Conservation (phyloP, 306 rosid genomes). For the Quercus robur region DNA sequence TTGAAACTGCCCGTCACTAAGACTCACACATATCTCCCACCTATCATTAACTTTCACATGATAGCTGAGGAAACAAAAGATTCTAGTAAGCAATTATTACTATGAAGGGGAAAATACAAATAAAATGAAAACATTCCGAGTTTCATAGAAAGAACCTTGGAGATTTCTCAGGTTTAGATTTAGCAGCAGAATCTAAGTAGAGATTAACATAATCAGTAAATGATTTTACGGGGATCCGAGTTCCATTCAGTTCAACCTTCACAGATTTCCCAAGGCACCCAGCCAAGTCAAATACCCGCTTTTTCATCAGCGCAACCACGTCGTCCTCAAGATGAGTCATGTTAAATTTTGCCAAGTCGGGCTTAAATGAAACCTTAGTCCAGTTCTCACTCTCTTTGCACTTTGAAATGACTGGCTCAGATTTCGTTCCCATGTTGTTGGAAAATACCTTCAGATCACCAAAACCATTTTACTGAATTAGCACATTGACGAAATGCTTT, state of each 20-base stretch:
- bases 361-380: constrained; percentile 92
- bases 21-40: constrained; percentile 87
- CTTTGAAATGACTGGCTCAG: constrained; percentile 68
- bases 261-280: constrained; percentile 92
- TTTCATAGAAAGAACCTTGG: constrained; percentile 50
- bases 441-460: constrained; percentile 52
- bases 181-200: constrained; percentile 60
- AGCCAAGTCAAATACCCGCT: constrained; percentile 87
- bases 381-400: constrained; percentile 82
- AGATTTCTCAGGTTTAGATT: constrained; percentile 41
- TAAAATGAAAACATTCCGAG: not conserved
- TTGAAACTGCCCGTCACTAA: constrained; percentile 93
- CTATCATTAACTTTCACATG: constrained; percentile 72
- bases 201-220: constrained; percentile 84
- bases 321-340: constrained; percentile 90
- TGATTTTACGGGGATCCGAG: constrained; percentile 47
- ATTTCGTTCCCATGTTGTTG: constrained; percentile 76
- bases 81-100: constrained; percentile 7
- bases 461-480: constrained; percentile 1
- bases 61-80: constrained; percentile 36
- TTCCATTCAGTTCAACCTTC: constrained; percentile 83
- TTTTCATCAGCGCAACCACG: constrained; percentile 89
- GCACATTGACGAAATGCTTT: not conserved
- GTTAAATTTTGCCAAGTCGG: constrained; percentile 73
- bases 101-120: not conserved